Base-by-base conservation (phyloP, 148 eudicot genomes). In the Chenopodium formosanum region DNA sequence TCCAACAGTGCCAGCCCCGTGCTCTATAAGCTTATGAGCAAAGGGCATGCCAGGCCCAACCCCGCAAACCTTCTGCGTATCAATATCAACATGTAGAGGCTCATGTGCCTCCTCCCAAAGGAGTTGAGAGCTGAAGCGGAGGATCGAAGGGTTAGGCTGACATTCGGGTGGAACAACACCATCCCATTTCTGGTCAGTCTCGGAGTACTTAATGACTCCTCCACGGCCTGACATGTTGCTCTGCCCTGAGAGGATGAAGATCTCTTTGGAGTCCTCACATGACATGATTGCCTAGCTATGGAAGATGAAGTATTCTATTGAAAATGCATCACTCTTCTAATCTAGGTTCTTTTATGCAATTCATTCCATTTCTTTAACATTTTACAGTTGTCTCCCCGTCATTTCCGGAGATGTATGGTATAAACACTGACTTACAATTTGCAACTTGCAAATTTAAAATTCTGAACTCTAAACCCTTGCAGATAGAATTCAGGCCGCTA, bases 161-260 rank as follows among this genome's bases (percentile, higher is more conserved):
- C 88, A 92, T 22, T 89, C 88, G 7, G 87, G 83, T 6, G 97
- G 97, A 50, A 92, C 88, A 53, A 88, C 83, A 81, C 89, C 85
- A 89, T 93, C 87, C 92, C 91, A 93, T 46, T 84, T 79, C 81
- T 89, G 82, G 67, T 64, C 80, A 76, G 78, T 76, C 65, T 80
- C 78, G 27, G 66, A n/a, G 80, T 70, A 77, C 47, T 64, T 37
- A 20, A 65, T 37, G 1, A 93, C 82, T 48, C 97, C 97, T 84
- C 97, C 97, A 12, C 94, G 85, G 64, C 97, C 97, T 27, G 96
- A 79, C 97, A 94, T 94, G 94, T 94, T 94, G 91, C 96, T 92
- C 63, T 94, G 97, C 34, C 95, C 97, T 12, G 97, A 90, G 20
- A 93, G 82, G 53, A 93, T 88, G 90, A 91, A 93, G 79, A 93